phyloP scores from a whole-genome alignment of 164 flowering plant species.

The Chimonanthus praecox region DNA sequence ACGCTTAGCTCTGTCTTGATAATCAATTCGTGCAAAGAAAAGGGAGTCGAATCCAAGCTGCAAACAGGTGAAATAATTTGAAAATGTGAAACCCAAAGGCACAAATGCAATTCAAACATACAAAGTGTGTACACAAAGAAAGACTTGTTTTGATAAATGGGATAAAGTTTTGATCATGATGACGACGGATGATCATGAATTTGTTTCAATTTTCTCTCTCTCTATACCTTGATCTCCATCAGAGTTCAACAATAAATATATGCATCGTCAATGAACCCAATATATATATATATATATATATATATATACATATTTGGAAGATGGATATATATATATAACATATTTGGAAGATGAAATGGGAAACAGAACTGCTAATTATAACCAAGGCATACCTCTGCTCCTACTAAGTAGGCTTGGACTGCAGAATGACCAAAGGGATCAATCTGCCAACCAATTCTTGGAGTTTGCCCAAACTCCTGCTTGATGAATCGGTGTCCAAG shows the following conservation, averaged over 20 bases:
- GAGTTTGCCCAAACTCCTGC: slow-evolving; percentile 53
- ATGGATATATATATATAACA: too few relatives aligned
- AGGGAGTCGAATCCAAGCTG: slow-evolving; percentile 82
- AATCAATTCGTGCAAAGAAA: slow-evolving; percentile 78
- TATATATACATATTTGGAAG: neutral
- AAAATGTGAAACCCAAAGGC: neutral
- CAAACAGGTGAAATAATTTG: slow-evolving; percentile 3
- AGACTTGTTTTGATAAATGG: neutral
- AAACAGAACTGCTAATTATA: neutral
- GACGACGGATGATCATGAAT: neutral
- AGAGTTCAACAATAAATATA: neutral
- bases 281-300: too few relatives aligned
- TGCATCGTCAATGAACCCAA: neutral
- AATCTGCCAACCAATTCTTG: slow-evolving; percentile 92
- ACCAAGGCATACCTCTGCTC: slow-evolving; percentile 62
- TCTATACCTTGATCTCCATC: neutral
- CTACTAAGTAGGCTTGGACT: slow-evolving; percentile 83
- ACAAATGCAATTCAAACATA: neutral
- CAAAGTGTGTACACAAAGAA: neutral
- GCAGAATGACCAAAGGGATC: slow-evolving; percentile 99
- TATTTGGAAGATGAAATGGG: neutral
- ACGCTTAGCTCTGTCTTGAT: slow-evolving; percentile 85
- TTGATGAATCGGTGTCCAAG: slow-evolving; percentile 73
- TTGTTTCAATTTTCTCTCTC: too few relatives aligned
- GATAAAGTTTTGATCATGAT: neutral